Evolutionary conservation across 208 protist species (phyloP).

Genomic region (Jaenimonas drosophilae): DNA sequence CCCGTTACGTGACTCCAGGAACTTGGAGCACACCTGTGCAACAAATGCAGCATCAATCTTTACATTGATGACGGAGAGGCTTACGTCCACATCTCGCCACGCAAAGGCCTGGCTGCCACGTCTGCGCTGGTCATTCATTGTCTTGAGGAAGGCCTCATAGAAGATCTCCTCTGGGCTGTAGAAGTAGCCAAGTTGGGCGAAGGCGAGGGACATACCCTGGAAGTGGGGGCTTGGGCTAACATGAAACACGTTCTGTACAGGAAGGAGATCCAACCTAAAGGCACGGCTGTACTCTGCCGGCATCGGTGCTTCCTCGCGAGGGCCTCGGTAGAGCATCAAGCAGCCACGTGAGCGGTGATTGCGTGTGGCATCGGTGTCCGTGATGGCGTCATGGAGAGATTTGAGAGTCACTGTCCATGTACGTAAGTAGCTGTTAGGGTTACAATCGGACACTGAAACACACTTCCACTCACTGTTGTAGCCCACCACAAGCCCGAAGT

Average conservation of each 20-base stretch:
- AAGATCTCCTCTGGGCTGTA: constrained; percentile 87
- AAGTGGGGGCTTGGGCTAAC: constrained; percentile 81
- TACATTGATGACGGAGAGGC: constrained; percentile 82
- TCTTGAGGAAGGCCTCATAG: constrained; percentile 87
- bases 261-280: constrained; percentile 50
- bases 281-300: constrained; percentile 25
- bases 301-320: constrained; percentile 4
- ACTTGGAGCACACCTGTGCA: constrained; percentile 66
- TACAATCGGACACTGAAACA: constrained; percentile 54
- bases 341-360: constrained; percentile 59
- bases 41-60: constrained; percentile 72
- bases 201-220: constrained; percentile 77
- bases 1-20: constrained; percentile 55
- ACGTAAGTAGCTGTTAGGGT: constrained; percentile 70
- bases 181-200: constrained; percentile 71
- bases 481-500: constrained; percentile 46
- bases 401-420: constrained; percentile 59
- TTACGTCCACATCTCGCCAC: constrained; percentile 84
- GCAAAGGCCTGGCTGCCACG: constrained; percentile 80
- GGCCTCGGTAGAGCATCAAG: constrained; percentile 22
- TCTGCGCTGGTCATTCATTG: constrained; percentile 70
- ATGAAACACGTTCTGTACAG: constrained; percentile 78
- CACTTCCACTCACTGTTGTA: constrained; percentile 38
- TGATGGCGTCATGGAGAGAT: constrained; percentile 40
- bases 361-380: constrained; percentile 24